Conservation (phyloP, 2,329 filamentous ascomycete species). For the Zymoseptoria brevis region DNA sequence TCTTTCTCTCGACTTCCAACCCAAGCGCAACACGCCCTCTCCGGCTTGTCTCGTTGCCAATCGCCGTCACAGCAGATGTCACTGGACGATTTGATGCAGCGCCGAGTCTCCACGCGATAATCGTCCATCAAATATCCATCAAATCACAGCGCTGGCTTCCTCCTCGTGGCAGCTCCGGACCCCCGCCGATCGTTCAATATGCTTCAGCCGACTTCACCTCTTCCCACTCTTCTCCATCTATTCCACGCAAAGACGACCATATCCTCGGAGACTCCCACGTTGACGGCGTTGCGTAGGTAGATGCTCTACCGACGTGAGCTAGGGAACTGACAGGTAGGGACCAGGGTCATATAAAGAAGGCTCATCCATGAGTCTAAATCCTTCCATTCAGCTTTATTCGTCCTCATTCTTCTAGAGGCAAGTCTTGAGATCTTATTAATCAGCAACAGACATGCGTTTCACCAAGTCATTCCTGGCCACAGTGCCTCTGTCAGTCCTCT, state of each 20-base stretch:
- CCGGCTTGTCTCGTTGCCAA: neutral
- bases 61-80: neutral
- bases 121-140: neutral
- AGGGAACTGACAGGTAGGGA: neutral
- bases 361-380: neutral
- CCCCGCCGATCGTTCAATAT: neutral
- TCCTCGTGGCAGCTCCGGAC: neutral
- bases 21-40: too few relatives aligned
- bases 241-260: neutral
- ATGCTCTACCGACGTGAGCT: neutral
- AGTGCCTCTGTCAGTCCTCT: constrained; percentile 1
- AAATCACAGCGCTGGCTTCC: neutral
- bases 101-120: neutral
- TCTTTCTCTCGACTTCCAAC: neutral
- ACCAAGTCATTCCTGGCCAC: constrained; percentile 1
- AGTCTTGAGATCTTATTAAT: neutral
- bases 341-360: neutral
- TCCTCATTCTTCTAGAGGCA: neutral
- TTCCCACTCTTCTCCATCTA: neutral
- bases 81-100: neutral
- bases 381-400: neutral
- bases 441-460: constrained; percentile 3
- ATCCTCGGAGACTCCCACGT: neutral
- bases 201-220: neutral
- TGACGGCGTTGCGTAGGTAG: neutral